phyloP scores from a whole-genome alignment of 2,329 filamentous ascomycete genomes.

The Trichoderma simmonsii region DNA sequence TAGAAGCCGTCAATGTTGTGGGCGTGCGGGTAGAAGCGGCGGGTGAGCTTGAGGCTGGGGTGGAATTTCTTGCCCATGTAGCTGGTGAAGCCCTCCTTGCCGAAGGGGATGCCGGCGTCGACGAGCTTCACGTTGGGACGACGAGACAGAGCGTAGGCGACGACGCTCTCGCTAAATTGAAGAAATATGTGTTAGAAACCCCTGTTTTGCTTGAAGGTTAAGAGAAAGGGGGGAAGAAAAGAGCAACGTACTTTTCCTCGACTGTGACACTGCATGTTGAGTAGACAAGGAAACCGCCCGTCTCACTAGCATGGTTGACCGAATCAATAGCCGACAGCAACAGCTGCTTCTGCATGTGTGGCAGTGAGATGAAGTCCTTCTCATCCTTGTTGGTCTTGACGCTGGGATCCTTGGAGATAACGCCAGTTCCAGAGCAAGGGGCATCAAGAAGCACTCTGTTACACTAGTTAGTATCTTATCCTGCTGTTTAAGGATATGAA shows the following conservation, averaged over 20 bases:
- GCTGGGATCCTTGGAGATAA: slow-evolving; percentile 93
- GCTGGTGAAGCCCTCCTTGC: slow-evolving; percentile 85
- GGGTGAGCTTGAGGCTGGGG: slow-evolving; percentile 74
- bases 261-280: slow-evolving; percentile 94
- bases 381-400: slow-evolving; percentile 99
- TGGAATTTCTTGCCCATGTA: slow-evolving; percentile 93
- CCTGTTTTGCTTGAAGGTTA: not conserved
- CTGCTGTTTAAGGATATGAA: not conserved
- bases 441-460: slow-evolving; percentile 76
- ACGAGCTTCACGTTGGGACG: slow-evolving; percentile 93
- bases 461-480: not conserved
- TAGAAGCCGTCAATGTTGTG: slow-evolving; percentile 99
- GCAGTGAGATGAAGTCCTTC: slow-evolving; percentile 87
- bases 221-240: not conserved
- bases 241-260: slow-evolving; percentile 61
- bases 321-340: slow-evolving; percentile 92
- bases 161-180: slow-evolving; percentile 64
- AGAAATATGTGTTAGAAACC: not conserved
- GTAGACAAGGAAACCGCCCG: slow-evolving; percentile 93
- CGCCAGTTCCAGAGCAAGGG: slow-evolving; percentile 93
- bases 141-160: slow-evolving; percentile 88
- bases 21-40: slow-evolving; percentile 84
- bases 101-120: slow-evolving; percentile 84
- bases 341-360: slow-evolving; percentile 92
- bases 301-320: slow-evolving; percentile 85